A percentile compares a stretch with the other conserved stretches of the same genome.
These are phyloP conservation scores for Glebionis coronaria DNA, from an alignment of 129 eudicot genomes.

Conservation along the genomic window DNA sequence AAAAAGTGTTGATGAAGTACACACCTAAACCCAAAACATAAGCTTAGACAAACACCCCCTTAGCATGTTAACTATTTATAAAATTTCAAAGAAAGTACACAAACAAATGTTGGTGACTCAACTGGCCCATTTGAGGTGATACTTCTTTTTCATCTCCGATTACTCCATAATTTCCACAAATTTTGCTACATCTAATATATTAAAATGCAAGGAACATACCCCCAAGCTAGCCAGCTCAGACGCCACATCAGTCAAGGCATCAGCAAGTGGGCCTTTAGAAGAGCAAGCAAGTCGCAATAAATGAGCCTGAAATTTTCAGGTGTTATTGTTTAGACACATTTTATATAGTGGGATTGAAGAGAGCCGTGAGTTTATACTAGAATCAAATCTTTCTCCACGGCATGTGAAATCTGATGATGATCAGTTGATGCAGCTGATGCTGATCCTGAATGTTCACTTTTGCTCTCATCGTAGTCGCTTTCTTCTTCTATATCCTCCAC, in stretches of 20 bases:
- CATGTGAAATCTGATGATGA: conserved; percentile 49
- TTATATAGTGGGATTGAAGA: background rate
- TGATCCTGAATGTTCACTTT: conserved; percentile 42
- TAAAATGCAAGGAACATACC: conserved; percentile 42
- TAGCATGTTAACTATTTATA: no score
- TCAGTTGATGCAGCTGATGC: conserved; percentile 40
- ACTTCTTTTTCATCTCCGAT: no score
- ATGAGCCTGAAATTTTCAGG: conserved; percentile 64
- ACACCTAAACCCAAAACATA: background rate
- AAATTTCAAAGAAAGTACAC: no score
- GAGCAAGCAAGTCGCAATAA: conserved; percentile 92
- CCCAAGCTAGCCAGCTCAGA: conserved; percentile 81
- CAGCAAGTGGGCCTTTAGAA: conserved; percentile 73
- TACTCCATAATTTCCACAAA: no score
- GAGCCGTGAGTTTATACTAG: conserved; percentile 38
- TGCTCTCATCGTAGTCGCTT: conserved; percentile 44
- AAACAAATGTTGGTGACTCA: conserved; percentile 9
- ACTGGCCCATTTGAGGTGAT: conserved; percentile 8
- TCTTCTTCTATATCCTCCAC: conserved; percentile 42
- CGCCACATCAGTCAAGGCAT: conserved; percentile 78
- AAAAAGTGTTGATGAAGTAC: no score
- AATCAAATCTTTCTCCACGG: conserved; percentile 64
- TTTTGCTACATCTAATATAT: conserved; percentile 16
- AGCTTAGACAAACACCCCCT: background rate
- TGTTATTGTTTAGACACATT: conserved; percentile 12